phyloP scores from a whole-genome alignment of 2,329 filamentous ascomycete genomes.

The Nemania serpens region DNA sequence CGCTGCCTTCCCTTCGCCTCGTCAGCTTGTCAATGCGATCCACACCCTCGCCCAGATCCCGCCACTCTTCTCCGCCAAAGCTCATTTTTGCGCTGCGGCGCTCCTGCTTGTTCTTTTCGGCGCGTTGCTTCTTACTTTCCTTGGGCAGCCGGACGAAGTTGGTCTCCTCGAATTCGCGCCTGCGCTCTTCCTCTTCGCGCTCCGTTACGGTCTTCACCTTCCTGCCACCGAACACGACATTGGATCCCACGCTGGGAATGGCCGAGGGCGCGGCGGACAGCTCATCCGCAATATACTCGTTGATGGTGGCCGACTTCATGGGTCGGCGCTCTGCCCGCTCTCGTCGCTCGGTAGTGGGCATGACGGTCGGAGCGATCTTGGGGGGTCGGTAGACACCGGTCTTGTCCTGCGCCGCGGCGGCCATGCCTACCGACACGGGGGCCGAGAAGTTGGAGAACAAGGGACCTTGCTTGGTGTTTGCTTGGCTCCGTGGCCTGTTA shows the following conservation, averaged over 20 bases:
- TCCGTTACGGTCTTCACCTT: constrained; percentile 78
- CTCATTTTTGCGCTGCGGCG: constrained; percentile 63
- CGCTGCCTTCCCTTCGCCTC: constrained; percentile 64
- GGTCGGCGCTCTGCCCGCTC: constrained; percentile 66
- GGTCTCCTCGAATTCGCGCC: constrained; percentile 84
- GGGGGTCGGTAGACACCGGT: constrained; percentile 88
- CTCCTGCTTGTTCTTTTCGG: constrained; percentile 63
- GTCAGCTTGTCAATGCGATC: constrained; percentile 87
- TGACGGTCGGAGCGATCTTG: constrained; percentile 81
- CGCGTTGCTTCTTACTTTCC: constrained; percentile 83
- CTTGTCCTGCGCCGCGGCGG: constrained; percentile 46
- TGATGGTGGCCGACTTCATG: constrained; percentile 80
- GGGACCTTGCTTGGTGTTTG: constrained; percentile 29
- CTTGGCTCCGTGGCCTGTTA: constrained; percentile 36
- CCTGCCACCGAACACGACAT: constrained; percentile 78
- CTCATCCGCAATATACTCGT: constrained; percentile 89
- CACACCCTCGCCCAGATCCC: constrained; percentile 79
- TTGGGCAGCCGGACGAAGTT: constrained; percentile 89
- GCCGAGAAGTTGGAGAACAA: constrained; percentile 42
- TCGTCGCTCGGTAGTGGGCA: constrained; percentile 71
- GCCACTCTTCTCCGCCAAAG: constrained; percentile 92
- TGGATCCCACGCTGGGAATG: constrained; percentile 89
- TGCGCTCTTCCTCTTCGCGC: constrained; percentile 76
- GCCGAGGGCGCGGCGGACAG: constrained; percentile 80
- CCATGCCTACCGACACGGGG: constrained; percentile 42